A percentile compares a stretch with the other conserved stretches of the same genome.
phyloP scores from a whole-genome alignment of 208 protist genomes.

The Leishmania tropica region DNA sequence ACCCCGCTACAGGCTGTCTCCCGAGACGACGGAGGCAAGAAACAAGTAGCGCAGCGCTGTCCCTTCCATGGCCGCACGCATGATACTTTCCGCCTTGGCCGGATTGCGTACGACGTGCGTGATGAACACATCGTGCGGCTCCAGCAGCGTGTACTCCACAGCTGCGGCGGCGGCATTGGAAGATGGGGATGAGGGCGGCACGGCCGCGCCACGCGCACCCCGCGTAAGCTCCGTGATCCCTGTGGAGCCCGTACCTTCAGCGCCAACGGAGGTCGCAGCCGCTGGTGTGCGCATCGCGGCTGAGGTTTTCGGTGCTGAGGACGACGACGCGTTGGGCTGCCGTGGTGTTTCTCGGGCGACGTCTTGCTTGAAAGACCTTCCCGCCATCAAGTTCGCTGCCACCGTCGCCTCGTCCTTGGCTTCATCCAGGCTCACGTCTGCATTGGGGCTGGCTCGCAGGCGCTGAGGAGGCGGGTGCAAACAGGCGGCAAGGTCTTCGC shows the following conservation, averaged over 20 bases:
- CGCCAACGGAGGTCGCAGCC: background rate
- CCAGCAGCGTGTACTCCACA: constrained; percentile 24
- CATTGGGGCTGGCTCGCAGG: background rate
- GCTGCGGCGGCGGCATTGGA: background rate
- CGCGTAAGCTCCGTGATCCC: background rate
- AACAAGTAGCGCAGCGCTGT: constrained; percentile 37
- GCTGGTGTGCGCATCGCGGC: background rate
- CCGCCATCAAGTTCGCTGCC: background rate
- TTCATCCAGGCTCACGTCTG: background rate
- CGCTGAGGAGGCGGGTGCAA: background rate
- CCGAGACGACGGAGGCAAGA: constrained; percentile 14
- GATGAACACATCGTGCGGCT: constrained; percentile 44
- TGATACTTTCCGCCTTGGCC: constrained; percentile 29
- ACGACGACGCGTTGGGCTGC: background rate
- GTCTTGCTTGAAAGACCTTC: background rate
- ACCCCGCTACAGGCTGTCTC: background rate
- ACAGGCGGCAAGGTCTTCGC: background rate
- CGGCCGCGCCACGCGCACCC: background rate
- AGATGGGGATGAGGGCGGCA: background rate
- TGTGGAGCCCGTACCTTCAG: background rate
- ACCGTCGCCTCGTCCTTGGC: background rate
- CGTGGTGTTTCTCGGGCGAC: background rate
- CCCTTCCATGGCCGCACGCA: constrained; percentile 43
- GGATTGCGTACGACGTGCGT: constrained; percentile 33
- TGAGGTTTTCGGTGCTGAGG: background rate